These are phyloP conservation scores for Dipteronia dyeriana DNA, from an alignment of 345 rosid species.

Conservation along the genomic window DNA sequence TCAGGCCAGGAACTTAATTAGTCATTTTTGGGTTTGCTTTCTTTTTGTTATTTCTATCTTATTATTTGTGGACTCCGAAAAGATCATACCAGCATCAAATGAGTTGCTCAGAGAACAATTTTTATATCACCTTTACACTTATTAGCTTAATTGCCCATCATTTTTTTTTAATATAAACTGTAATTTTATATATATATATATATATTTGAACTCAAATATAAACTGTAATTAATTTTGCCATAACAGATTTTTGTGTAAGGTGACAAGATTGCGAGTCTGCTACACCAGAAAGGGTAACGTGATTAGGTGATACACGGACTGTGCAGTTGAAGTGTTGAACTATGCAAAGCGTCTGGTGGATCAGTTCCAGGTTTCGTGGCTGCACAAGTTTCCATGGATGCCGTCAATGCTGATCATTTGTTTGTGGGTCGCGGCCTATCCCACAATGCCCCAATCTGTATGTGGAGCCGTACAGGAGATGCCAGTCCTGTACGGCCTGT, in stretches of 20 bases:
- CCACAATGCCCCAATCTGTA: no score
- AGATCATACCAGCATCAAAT: conserved; percentile 17
- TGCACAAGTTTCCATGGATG: no score
- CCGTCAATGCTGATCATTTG: no score
- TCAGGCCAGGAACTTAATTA: conserved; percentile 18
- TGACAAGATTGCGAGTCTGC: background rate
- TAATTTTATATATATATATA: no score
- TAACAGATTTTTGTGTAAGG: background rate
- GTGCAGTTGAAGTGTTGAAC: no score
- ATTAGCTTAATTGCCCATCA: background rate
- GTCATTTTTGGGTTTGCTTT: background rate
- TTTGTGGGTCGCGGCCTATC: no score
- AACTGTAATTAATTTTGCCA: background rate
- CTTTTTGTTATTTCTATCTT: background rate
- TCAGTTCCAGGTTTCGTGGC: no score
- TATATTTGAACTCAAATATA: no score
- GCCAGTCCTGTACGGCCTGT: no score
- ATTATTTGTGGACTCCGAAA: background rate
- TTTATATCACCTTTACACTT: background rate
- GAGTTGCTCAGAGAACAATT: background rate
- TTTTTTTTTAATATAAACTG: background rate
- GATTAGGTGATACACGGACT: background rate
- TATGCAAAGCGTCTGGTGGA: no score
- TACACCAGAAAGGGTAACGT: background rate
- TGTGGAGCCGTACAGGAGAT: no score